Base-by-base conservation (phyloP, 306 rosid species). In the Acmispon strigosus region DNA sequence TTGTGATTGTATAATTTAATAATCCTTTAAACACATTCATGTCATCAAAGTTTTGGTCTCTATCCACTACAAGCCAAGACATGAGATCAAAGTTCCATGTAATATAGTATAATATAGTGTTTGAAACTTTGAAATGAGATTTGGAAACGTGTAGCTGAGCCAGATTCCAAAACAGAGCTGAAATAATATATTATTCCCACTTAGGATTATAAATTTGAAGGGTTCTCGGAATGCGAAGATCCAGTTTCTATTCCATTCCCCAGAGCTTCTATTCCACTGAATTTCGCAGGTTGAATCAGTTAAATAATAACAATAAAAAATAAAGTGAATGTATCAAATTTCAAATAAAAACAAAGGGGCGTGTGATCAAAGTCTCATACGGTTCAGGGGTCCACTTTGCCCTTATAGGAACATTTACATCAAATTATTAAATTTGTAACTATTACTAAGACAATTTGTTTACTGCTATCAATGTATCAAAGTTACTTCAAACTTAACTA, bases 161-260 rank as follows among this genome's bases (percentile, higher is more conserved):
- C 88, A 76, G 89, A 68, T 85, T 85, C 87, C 98, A 80, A 92
- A 77, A 83, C 83, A 44, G 14, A 39, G 68, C 59, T 81, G 70
- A 66, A 80, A 63, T 63, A 17, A 74, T n/a, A n/a, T n/a, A 45
- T 8, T 66, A 45, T 76, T 61, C 66, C 62, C 70, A 73, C 19
- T 65, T 57, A 22, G 70, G 69, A 81, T 81, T 83, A 69, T 76
- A 72, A 32, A 69, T 86, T 77, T 80, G 32, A 53, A 62, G 77
- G 82, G 53, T 72, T 88, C 96, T 91, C 77, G 83, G 79, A 86
- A 87, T 89, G 84, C 84, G 77, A 83, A 87, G 89, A 87, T 91
- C 92, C 97, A 62, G 99, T 85, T 95, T 95, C 99, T 89, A 95
- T 95, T 95, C 99, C 97, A 89, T 95, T 95, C 96, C 93, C 96